Evolutionary conservation across 1,284 basidiomycete species (phyloP), one percentile per base, ranked within the genome.

Genomic region (Trametes versicolor): DNA sequence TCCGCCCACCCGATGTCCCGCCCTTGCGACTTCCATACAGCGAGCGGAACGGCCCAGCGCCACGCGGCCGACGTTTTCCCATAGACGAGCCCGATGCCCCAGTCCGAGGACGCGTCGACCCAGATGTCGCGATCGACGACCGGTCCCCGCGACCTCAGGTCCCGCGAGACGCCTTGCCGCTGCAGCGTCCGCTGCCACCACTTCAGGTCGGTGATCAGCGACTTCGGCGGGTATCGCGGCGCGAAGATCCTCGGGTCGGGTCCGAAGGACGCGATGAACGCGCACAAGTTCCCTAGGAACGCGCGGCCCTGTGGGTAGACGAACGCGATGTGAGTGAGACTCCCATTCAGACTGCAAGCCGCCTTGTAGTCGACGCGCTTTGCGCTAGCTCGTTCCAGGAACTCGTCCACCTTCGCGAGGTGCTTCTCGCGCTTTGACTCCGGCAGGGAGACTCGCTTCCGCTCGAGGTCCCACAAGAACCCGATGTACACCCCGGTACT

Each of bases 1-100:
- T 83, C 80, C 0, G 75, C 80, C 81, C 81, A 83, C 1, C 78
- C 74, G 47, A 82, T 82, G 57, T 79, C 73, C 2, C 73, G 57
- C 0, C 69, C 65, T 2, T 71, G 53, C 0, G 55, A 12, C 25
- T 74, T 69, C 77, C 78, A 80, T 2, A 64, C 66, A 0, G 48
- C 21, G 10, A 0, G 4, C 1, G 29, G 51, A 8, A 34, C 51
- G 0, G 21, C 19, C 21, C 80, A 73, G 2, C 39, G 47, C 79
- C 80, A 82, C 0, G 75, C 67, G 0, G 60, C 53, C 77, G 77
- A 81, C 1, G 63, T 36, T 0, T 67, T 58, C 34, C 73, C 63
- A 8, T 77, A 67, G 3, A 76, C 56, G 19, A 82, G 60, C 0
- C 80, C 79, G 0, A 82, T 77, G 0, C 82, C 82, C 71, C 72